These are phyloP conservation scores for Aspergillus chevalieri DNA, from an alignment of 2,329 filamentous ascomycete genomes.

Conservation along the genomic window DNA sequence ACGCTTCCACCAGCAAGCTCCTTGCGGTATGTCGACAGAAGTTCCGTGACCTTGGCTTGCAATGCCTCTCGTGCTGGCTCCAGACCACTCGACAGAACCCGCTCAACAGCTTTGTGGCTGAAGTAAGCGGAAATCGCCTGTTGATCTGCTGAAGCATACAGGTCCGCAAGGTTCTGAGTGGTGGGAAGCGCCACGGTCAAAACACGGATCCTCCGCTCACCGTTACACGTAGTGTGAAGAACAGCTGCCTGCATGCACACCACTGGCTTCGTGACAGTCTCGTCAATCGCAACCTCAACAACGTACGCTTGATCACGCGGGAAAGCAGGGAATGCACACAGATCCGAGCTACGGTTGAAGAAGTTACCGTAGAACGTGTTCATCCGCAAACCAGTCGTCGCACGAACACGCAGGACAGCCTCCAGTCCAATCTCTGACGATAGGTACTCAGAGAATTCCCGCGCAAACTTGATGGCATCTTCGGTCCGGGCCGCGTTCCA, in stretches of 20 bases:
- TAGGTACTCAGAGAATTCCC: slow-evolving; percentile 94
- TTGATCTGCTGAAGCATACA: slow-evolving; percentile 93
- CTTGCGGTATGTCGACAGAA: slow-evolving; percentile 93
- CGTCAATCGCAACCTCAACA: slow-evolving; percentile 96
- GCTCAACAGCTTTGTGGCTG: slow-evolving; percentile 95
- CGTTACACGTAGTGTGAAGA: slow-evolving; percentile 95
- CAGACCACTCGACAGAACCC: slow-evolving; percentile 74
- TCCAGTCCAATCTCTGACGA: slow-evolving; percentile 94
- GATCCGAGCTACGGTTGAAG: slow-evolving; percentile 95
- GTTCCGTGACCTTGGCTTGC: slow-evolving; percentile 84
- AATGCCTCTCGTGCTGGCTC: slow-evolving; percentile 87
- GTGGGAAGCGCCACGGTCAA: slow-evolving; percentile 90
- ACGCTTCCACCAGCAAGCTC: slow-evolving; percentile 94
- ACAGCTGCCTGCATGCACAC: slow-evolving; percentile 92
- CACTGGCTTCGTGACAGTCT: slow-evolving; percentile 83
- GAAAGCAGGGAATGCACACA: slow-evolving; percentile 97
- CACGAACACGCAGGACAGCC: slow-evolving; percentile 89
- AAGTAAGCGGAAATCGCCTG: slow-evolving; percentile 90
- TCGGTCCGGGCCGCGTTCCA: slow-evolving; percentile 93
- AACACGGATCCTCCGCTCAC: slow-evolving; percentile 89
- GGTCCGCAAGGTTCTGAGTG: slow-evolving; percentile 79
- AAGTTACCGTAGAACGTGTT: slow-evolving; percentile 99
- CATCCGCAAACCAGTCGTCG: slow-evolving; percentile 91
- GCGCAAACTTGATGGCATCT: slow-evolving; percentile 95
- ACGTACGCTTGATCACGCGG: slow-evolving; percentile 96